These are phyloP conservation scores for Pythium phragmitis DNA, from an alignment of 352 stramenopile genomes.

Conservation along the genomic window DNA sequence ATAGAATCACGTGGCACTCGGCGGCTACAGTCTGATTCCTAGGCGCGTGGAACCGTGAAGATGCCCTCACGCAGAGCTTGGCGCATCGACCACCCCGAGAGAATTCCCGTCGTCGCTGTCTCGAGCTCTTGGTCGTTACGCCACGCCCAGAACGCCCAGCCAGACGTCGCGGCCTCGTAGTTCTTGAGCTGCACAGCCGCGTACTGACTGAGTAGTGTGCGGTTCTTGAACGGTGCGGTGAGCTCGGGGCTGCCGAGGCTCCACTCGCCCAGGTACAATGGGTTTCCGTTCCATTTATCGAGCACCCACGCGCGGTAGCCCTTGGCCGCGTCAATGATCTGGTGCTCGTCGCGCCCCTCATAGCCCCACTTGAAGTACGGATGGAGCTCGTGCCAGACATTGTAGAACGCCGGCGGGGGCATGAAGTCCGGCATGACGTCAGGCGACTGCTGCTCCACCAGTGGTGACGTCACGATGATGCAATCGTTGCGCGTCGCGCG, in stretches of 20 bases:
- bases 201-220: conserved; percentile 11
- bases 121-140: conserved; percentile 18
- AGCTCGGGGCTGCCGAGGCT: conserved; percentile 35
- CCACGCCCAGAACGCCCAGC: conserved; percentile 32
- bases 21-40: no score
- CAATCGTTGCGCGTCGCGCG: conserved; percentile 53
- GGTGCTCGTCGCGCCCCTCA: conserved; percentile 20
- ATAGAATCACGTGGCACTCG: no score
- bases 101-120: neutral
- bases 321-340: conserved; percentile 18
- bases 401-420: conserved; percentile 33
- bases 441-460: conserved; percentile 42
- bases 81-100: conserved; percentile 28
- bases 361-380: conserved; percentile 57
- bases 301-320: conserved; percentile 23
- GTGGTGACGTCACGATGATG: conserved; percentile 43
- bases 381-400: conserved; percentile 63
- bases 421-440: conserved; percentile 36
- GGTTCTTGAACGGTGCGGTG: neutral
- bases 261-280: conserved; percentile 60
- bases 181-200: conserved; percentile 30
- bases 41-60: conserved; percentile 6
- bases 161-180: conserved; percentile 13
- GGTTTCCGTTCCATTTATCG: conserved; percentile 29
- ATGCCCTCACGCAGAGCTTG: conserved; percentile 21